Percentiles rank a stretch among this genome's conserved stretches.
These are phyloP conservation scores for Telfairia occidentalis DNA, from an alignment of 331 rosid genomes.

Conservation along the genomic window DNA sequence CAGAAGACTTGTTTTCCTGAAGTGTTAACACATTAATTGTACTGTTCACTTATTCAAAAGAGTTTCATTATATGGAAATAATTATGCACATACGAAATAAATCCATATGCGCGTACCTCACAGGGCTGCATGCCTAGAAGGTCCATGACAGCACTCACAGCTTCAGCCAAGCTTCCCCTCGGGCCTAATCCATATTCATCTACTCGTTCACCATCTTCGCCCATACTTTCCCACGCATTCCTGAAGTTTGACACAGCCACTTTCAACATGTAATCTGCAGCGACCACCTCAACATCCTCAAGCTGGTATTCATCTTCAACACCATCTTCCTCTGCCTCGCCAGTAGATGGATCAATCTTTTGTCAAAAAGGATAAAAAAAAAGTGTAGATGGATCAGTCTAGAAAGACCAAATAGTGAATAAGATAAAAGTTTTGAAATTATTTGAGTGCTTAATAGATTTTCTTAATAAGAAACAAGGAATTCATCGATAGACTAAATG, in stretches of 20 bases:
- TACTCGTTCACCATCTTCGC: conserved; percentile 55
- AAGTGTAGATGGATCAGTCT: conserved; percentile 62
- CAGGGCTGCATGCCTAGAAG: conserved; percentile 99
- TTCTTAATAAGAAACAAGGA: not conserved
- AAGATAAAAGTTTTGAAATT: not conserved
- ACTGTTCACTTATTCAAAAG: not conserved
- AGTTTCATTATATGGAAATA: not conserved
- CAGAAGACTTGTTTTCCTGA: not conserved
- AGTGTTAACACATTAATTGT: not conserved
- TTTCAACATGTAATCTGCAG: conserved; percentile 92
- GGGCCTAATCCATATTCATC: conserved; percentile 98
- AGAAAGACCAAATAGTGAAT: conserved; percentile 20
- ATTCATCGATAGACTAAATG: not conserved
- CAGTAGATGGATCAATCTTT: conserved; percentile 61
- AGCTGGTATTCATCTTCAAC: conserved; percentile 97
- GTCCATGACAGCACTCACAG: conserved; percentile 65
- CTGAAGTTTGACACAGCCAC: conserved; percentile 83
- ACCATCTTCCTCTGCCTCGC: conserved; percentile 94
- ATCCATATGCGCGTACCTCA: conserved; percentile 49
- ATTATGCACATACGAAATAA: not conserved
- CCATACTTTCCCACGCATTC: conserved; percentile 91
- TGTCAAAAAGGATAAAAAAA: not conserved
- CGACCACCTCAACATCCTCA: conserved; percentile 90
- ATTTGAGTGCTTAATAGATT: not conserved
- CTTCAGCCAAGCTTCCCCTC: conserved; percentile 86